Base-by-base conservation (phyloP, 441 rosid genomes). In the Arabidopsis lyrata region DNA sequence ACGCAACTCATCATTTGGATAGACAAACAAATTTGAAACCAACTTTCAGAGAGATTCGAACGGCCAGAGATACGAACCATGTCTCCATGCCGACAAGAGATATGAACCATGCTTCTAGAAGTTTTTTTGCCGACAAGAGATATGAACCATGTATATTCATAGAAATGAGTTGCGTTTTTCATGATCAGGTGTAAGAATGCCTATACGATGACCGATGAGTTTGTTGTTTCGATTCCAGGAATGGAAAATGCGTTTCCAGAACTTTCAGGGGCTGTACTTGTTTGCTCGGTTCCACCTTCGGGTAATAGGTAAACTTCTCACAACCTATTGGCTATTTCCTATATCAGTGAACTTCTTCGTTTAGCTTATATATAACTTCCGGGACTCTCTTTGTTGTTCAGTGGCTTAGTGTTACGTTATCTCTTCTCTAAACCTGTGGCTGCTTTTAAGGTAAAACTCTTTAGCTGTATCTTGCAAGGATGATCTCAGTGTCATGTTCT, bases 251-350 rank as follows among this genome's bases (percentile, higher is more conserved):
- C 64, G 24, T 90, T 77, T 81, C 95, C 93, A 15, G 81, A 86
- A 61, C 83, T 94, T 57, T 78, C 81, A 29, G 97, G 93, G 18
- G 96, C 91, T 10, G 87, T 76, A 11, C 78, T 91, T 13, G 82
- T 88, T 31, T 94, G 96, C 86, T 91, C 98, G n/a, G 98, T 90
- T 29, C 98, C 97, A 56, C 96, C 97, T 76, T 84, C 91, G 1
- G 93, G 98, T 72, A 91, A 94, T 81, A 87, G 96, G 98, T 94
- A 83, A 83, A 35, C 22, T 59, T 83, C 27, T 34, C 70, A 24
- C 12, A 29, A 13, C 62, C 27, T 32, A 14, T 55, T 36, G n/a
- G 6, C 4, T 49, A n/a, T 60, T 54, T 31, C 56, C 9, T 63
- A 47, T 13, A 45, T 35, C 15, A 20, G 12, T 73, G 15, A 70